Base-by-base conservation (phyloP, 495 filamentous ascomycete species). In the Podospora sp. region DNA sequence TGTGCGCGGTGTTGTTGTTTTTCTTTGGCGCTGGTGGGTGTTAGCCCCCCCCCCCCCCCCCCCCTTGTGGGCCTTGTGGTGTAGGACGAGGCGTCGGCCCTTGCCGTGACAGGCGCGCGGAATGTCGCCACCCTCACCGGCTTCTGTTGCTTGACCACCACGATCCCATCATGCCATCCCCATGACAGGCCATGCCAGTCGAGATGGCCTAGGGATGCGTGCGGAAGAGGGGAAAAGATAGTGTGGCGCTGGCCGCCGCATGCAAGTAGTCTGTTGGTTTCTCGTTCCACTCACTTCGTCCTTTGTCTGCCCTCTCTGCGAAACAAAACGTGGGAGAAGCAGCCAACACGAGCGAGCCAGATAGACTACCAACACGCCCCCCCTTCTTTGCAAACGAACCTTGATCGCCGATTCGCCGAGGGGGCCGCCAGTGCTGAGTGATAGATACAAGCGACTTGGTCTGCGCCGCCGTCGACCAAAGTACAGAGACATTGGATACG, bases 401-500 rank as follows among this genome's bases (percentile, higher is more conserved):
- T 2, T 46, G 16, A 11, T 46, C 16, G 40, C 40, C 40, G 40
- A 46, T 46, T 46, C 40, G 20, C 21, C 52, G 7, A 26, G 11
- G 20, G 52, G 52, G 52, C 7, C 24, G 52, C n/a, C 52, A 55
- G 52, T 55, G 52, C 24, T n/a, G 24, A n/a, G n/a, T n/a, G n/a
- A n/a, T n/a, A n/a, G n/a, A 55, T 55, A 46, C 40, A 46, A 46
- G 40, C 40, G 40, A 14, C n/a, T 22, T 12, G 7, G 5, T 18
- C 18, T n/a, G 18, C 4, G 5, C 6, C 50, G 5, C 22, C 24
- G 52, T 24, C 14, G n/a, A 26, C 16, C 6, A 9, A 55, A 24
- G 52, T 55, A 55, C 9, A 55, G 52, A n/a, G 24, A 55, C 52
- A 55, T 55, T 22, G 52, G 20, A 11, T 2, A 24, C 20, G n/a